phyloP scores from a whole-genome alignment of 2,329 filamentous ascomycete genomes.

The Trichoderma sp. region DNA sequence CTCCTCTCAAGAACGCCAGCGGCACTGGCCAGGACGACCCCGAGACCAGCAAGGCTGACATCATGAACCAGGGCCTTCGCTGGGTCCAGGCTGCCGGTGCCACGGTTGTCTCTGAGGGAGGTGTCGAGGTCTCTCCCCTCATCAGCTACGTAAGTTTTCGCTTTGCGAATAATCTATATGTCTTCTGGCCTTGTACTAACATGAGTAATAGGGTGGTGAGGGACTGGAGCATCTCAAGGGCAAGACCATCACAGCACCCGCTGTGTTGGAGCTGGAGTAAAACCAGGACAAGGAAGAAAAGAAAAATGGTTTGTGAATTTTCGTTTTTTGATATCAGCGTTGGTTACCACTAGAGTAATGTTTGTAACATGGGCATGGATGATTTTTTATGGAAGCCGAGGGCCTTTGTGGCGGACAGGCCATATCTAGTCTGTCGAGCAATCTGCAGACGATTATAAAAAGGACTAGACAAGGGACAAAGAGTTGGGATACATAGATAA shows the following conservation, averaged over 20 bases:
- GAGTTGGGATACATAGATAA: background rate
- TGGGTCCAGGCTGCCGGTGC: constrained; percentile 83
- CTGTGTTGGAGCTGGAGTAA: constrained; percentile 52
- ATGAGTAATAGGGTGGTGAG: constrained; percentile 56
- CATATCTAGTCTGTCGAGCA: constrained; percentile 12
- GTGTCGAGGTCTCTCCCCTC: constrained; percentile 88
- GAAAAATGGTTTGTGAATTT: background rate
- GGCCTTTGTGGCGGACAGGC: background rate
- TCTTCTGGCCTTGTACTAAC: background rate
- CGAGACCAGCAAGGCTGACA: constrained; percentile 87
- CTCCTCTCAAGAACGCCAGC: constrained; percentile 86
- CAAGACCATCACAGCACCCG: constrained; percentile 54
- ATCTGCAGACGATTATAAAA: background rate
- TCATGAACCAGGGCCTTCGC: constrained; percentile 83
- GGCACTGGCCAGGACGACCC: constrained; percentile 91
- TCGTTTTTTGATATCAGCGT: constrained; percentile 18
- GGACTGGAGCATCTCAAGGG: constrained; percentile 59
- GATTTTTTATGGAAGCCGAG: constrained; percentile 2
- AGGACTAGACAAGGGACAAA: background rate
- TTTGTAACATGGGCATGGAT: constrained; percentile 3
- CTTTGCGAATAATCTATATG: background rate
- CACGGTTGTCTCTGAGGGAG: constrained; percentile 66
- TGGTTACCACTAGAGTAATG: constrained; percentile 23
- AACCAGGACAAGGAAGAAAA: background rate
- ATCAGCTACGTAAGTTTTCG: constrained; percentile 84